Base-by-base conservation (phyloP, 2,329 filamentous ascomycete genomes). In the Septoria linicola region DNA sequence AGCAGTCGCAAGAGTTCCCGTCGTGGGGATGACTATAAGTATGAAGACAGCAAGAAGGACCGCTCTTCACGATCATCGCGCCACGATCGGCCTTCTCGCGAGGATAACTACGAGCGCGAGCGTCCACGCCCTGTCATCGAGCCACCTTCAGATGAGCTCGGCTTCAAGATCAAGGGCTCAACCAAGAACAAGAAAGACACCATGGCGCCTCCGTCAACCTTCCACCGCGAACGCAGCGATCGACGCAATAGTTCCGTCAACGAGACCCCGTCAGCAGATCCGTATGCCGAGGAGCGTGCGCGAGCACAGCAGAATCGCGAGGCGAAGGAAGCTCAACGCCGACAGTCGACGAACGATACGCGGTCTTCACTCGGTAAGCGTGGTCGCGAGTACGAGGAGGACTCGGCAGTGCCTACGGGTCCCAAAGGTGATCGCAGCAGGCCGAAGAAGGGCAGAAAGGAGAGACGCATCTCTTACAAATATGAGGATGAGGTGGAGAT, bases 261-360 rank as follows among this genome's bases (percentile, higher is more conserved):
- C 17, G 43, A 54, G 3, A 13, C 59, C 8, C 40, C 58, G 3
- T 41, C 61, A 7, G 41, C 57, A 4, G 67, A 70, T 40, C 66
- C 65, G 0, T 68, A 70, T 36, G 66, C 64, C 4, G 63, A 57
- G 27, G 66, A 70, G 55, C 63, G 67, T 27, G 66, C 63, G 45
- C 58, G 59, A 16, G 60, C 59, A 32, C 62, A 67, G 49, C 52
- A 61, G 40, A 60, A 63, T 37, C 76, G 85, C 20, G 73, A 87
- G 44, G 73, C 85, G 10, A 85, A 84, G 62, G 85, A 89, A 41
- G 68, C 81, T 82, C 82, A 88, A 68, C 78, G 68, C 76, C 82
- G 37, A 75, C 80, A 36, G 66, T 82, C 45, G 68, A 74, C 2
- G 72, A 76, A 45, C 62, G 78, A 23, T 69, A 46, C 49, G 3